Evolutionary conservation across 2,329 filamentous ascomycete species (phyloP).

Genomic region (Aspergillus fumigatus): DNA sequence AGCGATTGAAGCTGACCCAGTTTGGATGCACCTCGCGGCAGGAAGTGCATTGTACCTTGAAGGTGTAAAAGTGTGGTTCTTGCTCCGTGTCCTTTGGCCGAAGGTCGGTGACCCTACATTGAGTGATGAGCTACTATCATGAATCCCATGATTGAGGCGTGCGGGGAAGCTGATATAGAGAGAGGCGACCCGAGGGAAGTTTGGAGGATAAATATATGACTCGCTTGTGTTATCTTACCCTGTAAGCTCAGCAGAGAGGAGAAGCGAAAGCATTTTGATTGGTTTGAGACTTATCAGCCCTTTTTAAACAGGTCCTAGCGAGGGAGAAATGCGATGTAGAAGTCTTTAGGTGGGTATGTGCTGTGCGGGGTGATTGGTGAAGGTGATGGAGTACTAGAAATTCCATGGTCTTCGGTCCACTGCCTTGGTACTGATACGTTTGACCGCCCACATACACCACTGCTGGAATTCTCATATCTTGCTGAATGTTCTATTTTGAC

Average conservation of each 20-base stretch:
- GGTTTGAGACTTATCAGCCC: not conserved
- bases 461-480: not conserved
- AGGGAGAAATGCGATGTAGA: not conserved
- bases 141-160: not conserved
- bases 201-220: not conserved
- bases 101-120: slow-evolving; percentile 76
- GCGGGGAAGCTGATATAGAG: slow-evolving; percentile 11
- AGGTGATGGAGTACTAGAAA: not conserved
- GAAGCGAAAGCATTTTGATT: slow-evolving; percentile 36
- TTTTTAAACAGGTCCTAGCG: not conserved
- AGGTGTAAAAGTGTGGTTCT: slow-evolving; percentile 90
- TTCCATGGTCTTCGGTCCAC: not conserved
- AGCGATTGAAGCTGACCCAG: slow-evolving; percentile 78
- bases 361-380: not conserved
- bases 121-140: slow-evolving; percentile 7
- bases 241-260: slow-evolving; percentile 34
- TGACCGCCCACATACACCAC: not conserved
- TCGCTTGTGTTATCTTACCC: slow-evolving; percentile 24
- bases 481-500: not conserved
- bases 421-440: not conserved
- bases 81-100: slow-evolving; percentile 77
- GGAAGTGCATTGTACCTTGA: slow-evolving; percentile 97
- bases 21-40: slow-evolving; percentile 90
- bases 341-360: not conserved
- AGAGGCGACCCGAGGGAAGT: not conserved